Percentiles rank a stretch among this genome's conserved stretches.
Conservation (phyloP, 2,329 filamentous ascomycete species). For the Trichoderma semiorbis region DNA sequence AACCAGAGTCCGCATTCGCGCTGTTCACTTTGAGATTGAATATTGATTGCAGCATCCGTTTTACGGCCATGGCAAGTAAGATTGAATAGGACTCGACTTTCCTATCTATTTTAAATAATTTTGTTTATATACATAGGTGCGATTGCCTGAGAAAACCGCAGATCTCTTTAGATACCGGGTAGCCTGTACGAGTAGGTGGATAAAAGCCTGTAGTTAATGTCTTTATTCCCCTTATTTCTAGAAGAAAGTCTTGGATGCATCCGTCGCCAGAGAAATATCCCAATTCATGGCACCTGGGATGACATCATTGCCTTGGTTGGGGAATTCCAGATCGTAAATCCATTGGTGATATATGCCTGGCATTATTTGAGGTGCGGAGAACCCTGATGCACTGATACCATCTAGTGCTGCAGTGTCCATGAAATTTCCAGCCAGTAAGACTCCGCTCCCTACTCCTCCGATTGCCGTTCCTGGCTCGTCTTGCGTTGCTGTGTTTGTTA, state of each 20-base stretch:
- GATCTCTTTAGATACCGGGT: not conserved
- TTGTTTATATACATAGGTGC: not conserved
- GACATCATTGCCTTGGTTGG: not conserved
- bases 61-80: not conserved
- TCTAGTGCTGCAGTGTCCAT: not conserved
- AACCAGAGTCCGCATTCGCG: not conserved
- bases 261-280: not conserved
- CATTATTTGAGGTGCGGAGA: not conserved
- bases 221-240: not conserved
- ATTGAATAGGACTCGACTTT: not conserved
- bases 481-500: not conserved
- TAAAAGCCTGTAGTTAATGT: not conserved
- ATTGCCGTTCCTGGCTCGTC: no score
- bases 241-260: not conserved
- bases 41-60: not conserved
- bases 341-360: not conserved
- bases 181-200: not conserved
- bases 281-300: not conserved
- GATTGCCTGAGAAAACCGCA: not conserved
- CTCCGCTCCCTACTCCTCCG: not conserved
- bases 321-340: not conserved
- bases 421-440: not conserved
- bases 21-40: no score
- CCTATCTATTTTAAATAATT: not conserved
- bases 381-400: not conserved